These are phyloP conservation scores for Ustilago shanxiensis DNA, from an alignment of 1,284 basidiomycete genomes.

Conservation along the genomic window DNA sequence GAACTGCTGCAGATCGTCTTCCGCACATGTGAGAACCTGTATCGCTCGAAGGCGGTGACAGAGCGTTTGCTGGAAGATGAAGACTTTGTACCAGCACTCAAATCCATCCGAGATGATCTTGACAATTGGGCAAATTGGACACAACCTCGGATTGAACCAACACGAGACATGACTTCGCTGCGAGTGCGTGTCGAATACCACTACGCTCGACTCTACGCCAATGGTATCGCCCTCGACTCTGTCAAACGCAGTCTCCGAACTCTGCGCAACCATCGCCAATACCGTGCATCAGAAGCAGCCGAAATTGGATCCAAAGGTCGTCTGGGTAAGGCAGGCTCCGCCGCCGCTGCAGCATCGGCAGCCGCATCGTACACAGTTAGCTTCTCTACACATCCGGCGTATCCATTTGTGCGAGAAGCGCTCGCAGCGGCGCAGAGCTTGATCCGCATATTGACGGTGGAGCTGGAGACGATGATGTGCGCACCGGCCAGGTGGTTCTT, in stretches of 20 bases:
- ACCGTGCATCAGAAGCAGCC: conserved; percentile 49
- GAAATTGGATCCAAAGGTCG: conserved; percentile 50
- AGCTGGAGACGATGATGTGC: conserved; percentile 56
- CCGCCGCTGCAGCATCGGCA: conserved; percentile 18
- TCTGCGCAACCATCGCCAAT: conserved; percentile 38
- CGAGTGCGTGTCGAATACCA: conserved; percentile 56
- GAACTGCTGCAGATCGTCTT: conserved; percentile 53
- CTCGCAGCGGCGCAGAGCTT: conserved; percentile 56
- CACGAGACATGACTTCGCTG: conserved; percentile 53
- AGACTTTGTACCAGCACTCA: conserved; percentile 51
- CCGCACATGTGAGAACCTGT: conserved; percentile 54
- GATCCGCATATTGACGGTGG: conserved; percentile 52
- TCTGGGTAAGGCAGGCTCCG: conserved; percentile 31
- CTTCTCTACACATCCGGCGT: conserved; percentile 53
- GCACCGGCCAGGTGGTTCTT: conserved; percentile 59
- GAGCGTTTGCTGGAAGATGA: conserved; percentile 52
- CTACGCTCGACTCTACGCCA: conserved; percentile 53
- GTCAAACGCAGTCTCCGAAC: conserved; percentile 49
- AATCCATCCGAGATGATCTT: conserved; percentile 50
- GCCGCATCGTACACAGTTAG: conserved; percentile 41
- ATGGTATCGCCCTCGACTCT: conserved; percentile 54
- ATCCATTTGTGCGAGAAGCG: conserved; percentile 56
- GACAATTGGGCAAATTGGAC: conserved; percentile 58
- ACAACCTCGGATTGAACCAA: conserved; percentile 48
- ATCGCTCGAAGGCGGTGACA: conserved; percentile 49